Percentiles rank a stretch among this genome's conserved stretches.
Evolutionary conservation across 1,139 yeast genomes (phyloP).

Genomic region (Taphrina flavorubra): DNA sequence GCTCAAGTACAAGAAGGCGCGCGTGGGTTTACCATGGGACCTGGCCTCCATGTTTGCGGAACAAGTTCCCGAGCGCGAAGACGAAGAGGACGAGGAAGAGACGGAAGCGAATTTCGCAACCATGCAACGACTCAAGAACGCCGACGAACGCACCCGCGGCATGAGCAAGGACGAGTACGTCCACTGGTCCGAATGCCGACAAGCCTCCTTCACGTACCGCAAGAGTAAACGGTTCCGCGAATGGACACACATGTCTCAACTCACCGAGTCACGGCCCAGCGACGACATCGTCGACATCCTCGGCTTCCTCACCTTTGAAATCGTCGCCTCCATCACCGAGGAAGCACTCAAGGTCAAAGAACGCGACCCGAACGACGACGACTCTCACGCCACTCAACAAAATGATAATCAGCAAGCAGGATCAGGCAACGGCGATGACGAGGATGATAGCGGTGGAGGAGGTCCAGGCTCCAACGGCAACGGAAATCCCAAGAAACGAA

Average conservation of each 20-base stretch:
- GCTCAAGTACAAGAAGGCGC: slow-evolving; percentile 74
- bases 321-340: slow-evolving; percentile 92
- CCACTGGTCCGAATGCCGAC: slow-evolving; percentile 98
- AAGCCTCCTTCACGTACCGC: slow-evolving; percentile 93
- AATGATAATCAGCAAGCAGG: too few relatives aligned
- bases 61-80: slow-evolving; percentile 82
- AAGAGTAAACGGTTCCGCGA: slow-evolving; percentile 91
- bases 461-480: too few relatives aligned
- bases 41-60: slow-evolving; percentile 90
- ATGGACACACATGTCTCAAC: slow-evolving; percentile 87
- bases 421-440: slow-evolving; percentile 52
- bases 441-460: slow-evolving; percentile 45
- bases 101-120: slow-evolving; percentile 90
- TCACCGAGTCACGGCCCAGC: slow-evolving; percentile 89
- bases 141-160: slow-evolving; percentile 88
- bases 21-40: slow-evolving; percentile 93
- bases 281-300: slow-evolving; percentile 96
- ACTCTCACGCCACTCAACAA: too few relatives aligned
- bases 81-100: slow-evolving; percentile 82
- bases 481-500: slow-evolving; percentile 4
- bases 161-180: slow-evolving; percentile 98
- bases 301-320: slow-evolving; percentile 94
- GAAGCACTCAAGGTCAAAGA: slow-evolving; percentile 79
- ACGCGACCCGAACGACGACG: slow-evolving; percentile 6
- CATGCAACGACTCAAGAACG: slow-evolving; percentile 81